phyloP scores from a whole-genome alignment of 2,329 filamentous ascomycete species.

The Aspergillus flavus region DNA sequence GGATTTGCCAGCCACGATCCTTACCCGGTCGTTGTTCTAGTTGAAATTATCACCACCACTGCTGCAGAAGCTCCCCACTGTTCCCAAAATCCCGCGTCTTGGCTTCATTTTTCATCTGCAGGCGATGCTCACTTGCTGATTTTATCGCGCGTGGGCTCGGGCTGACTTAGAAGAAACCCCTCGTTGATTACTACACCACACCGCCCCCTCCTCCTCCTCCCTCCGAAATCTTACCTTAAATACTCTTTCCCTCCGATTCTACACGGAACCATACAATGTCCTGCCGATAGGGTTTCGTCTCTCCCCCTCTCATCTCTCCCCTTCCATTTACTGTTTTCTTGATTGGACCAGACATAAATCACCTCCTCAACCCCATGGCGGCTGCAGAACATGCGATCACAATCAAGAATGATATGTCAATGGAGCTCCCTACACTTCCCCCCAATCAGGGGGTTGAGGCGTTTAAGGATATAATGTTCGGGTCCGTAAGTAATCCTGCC shows the following conservation, averaged over 20 bases:
- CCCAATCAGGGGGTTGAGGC: slow-evolving; percentile 64
- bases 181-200: slow-evolving; percentile 22
- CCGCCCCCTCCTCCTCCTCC: slow-evolving; percentile 18
- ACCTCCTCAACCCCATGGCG: slow-evolving; percentile 36
- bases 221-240: slow-evolving; percentile 1
- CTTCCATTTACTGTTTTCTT: slow-evolving; percentile 8
- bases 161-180: slow-evolving; percentile 16
- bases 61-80: slow-evolving; percentile 12
- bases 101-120: slow-evolving; percentile 21
- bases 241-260: slow-evolving; percentile 9
- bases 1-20: slow-evolving; percentile 17
- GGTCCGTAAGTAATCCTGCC: slow-evolving; percentile 65
- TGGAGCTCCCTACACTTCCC: slow-evolving; percentile 44
- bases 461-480: slow-evolving; percentile 83
- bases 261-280: slow-evolving; percentile 29
- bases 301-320: slow-evolving; percentile 2
- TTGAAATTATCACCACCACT: slow-evolving; percentile 17
- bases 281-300: slow-evolving; percentile 23
- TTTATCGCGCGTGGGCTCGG: slow-evolving; percentile 22
- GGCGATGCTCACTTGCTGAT: slow-evolving; percentile 23
- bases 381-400: slow-evolving; percentile 40
- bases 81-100: slow-evolving; percentile 20
- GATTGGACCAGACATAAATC: slow-evolving; percentile 2
- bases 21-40: slow-evolving; percentile 15
- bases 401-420: slow-evolving; percentile 41